These are phyloP conservation scores for Botrytis tulipae DNA, from an alignment of 2,329 filamentous ascomycete genomes.

Conservation along the genomic window DNA sequence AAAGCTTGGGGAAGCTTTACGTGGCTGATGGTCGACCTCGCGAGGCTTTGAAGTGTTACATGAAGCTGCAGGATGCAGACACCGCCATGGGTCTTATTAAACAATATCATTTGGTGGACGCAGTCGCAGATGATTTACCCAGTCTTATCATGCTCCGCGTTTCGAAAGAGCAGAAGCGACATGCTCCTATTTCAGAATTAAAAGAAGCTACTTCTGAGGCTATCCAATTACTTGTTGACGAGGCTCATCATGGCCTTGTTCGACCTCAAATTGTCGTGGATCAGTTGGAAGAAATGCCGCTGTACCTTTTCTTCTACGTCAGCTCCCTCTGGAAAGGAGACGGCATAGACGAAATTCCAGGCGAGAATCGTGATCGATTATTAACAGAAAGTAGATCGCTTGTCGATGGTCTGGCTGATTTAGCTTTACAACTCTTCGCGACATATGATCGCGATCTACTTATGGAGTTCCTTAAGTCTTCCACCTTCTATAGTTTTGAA, in stretches of 20 bases:
- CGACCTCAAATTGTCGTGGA: conserved; percentile 72
- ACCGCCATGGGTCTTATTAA: conserved; percentile 82
- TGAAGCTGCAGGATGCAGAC: conserved; percentile 87
- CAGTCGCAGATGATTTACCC: conserved; percentile 84
- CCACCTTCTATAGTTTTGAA: conserved; percentile 86
- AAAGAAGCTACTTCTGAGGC: conserved; percentile 80
- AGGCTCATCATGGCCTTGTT: conserved; percentile 86
- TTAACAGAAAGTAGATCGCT: conserved; percentile 62
- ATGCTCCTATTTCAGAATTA: conserved; percentile 67
- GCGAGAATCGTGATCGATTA: conserved; percentile 55
- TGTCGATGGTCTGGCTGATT: conserved; percentile 83
- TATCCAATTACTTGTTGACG: conserved; percentile 81
- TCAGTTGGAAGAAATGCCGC: conserved; percentile 67
- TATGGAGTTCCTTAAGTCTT: conserved; percentile 82
- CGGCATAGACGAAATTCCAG: conserved; percentile 54
- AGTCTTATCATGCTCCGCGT: conserved; percentile 87
- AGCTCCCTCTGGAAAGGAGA: conserved; percentile 80
- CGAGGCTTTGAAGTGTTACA: conserved; percentile 85
- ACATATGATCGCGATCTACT: conserved; percentile 76
- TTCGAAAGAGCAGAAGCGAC: conserved; percentile 63
- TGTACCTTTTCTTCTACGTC: conserved; percentile 92
- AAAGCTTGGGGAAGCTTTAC: conserved; percentile 79
- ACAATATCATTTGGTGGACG: conserved; percentile 86
- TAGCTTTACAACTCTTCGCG: conserved; percentile 83
- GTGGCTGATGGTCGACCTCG: conserved; percentile 76